These are phyloP conservation scores for Aspergillus sp. DNA, from an alignment of 2,329 filamentous ascomycete genomes.

Conservation along the genomic window DNA sequence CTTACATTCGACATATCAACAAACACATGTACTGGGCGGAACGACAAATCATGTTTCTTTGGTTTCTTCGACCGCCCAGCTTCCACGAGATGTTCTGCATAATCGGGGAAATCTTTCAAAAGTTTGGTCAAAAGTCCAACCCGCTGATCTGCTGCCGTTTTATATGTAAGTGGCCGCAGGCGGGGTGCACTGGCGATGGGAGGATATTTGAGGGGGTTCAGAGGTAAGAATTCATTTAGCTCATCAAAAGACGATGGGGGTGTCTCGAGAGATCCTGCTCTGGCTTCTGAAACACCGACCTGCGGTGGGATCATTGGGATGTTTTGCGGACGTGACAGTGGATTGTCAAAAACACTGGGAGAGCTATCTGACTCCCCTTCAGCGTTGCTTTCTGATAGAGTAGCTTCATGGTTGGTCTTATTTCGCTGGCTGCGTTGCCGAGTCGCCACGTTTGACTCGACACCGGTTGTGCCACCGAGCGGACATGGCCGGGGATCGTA, in stretches of 20 bases:
- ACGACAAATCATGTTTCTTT: constrained; percentile 17
- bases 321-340: constrained; percentile 18
- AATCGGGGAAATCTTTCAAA: constrained; percentile 34
- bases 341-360: constrained; percentile 31
- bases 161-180: constrained; percentile 25
- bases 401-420: constrained; percentile 12
- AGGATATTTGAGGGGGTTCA: constrained; percentile 17
- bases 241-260: constrained; percentile 40
- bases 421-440: constrained; percentile 2
- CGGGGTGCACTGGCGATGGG: constrained; percentile 14
- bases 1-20: constrained; percentile 53
- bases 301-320: constrained; percentile 28
- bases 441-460: constrained; percentile 1
- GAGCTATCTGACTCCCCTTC: constrained; percentile 32
- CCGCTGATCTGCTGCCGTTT: constrained; percentile 27
- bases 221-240: constrained; percentile 15
- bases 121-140: constrained; percentile 33
- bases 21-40: constrained; percentile 50
- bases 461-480: background rate
- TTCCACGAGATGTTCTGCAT: constrained; percentile 27
- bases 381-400: constrained; percentile 27
- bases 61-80: constrained; percentile 21
- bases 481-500: background rate
- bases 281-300: constrained; percentile 20
- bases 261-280: constrained; percentile 22